phyloP scores from a whole-genome alignment of 257 asterid species.

The Solanum bukasovii region DNA sequence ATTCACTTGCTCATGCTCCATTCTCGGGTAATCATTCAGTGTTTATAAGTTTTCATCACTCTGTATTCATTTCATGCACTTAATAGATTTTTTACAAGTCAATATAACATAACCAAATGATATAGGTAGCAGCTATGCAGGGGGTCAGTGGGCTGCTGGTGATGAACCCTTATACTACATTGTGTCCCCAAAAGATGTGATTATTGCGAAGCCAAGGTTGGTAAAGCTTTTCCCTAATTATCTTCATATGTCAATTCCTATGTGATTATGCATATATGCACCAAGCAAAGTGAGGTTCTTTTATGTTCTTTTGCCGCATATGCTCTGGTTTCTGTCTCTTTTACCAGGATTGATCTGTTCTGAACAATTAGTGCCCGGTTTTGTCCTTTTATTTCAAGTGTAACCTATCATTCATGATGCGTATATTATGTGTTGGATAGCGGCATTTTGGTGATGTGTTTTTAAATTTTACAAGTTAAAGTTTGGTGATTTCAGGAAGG shows the following conservation, averaged over 20 bases:
- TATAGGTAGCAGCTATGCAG: slow-evolving; percentile 90
- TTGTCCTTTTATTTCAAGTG: background rate
- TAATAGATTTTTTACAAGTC: background rate
- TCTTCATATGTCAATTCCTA: background rate
- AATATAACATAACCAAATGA: slow-evolving; percentile 15
- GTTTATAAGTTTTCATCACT: background rate
- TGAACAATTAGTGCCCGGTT: background rate
- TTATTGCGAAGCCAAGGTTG: slow-evolving; percentile 98
- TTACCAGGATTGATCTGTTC: background rate
- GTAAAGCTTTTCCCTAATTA: slow-evolving; percentile 3
- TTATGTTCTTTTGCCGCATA: background rate
- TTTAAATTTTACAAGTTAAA: background rate
- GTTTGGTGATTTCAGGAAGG: background rate
- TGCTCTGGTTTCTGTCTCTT: background rate
- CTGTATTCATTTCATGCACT: background rate
- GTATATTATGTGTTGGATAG: background rate
- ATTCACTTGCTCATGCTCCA: slow-evolving; percentile 94
- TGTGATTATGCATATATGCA: slow-evolving; percentile 3
- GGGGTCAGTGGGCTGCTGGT: slow-evolving; percentile 99
- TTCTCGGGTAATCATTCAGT: slow-evolving; percentile 61
- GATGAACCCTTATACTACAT: slow-evolving; percentile 90
- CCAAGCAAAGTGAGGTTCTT: background rate
- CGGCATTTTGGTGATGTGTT: background rate
- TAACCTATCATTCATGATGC: background rate
- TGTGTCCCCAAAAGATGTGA: slow-evolving; percentile 97